Evolutionary conservation across 129 eudicot species (phyloP).

Genomic region (Kitagawia praeruptora): DNA sequence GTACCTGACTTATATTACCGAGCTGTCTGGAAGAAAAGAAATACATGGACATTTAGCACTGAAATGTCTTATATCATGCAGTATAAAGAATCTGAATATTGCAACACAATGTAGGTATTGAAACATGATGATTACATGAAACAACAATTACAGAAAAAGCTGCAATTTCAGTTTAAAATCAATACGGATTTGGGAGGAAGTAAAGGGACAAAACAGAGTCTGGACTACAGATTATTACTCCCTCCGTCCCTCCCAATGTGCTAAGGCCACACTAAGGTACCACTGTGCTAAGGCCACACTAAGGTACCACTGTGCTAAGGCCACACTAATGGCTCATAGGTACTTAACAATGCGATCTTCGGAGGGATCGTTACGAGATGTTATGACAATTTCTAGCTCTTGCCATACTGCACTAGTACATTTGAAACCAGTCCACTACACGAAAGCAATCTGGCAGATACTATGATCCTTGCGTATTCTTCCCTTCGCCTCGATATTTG

Average conservation of each 20-base stretch:
- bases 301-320: too few species aligned
- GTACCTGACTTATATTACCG: not conserved
- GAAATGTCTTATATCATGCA: not conserved
- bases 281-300: too few species aligned
- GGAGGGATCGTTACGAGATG: constrained; percentile 46
- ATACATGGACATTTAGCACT: not conserved
- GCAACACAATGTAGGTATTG: not conserved
- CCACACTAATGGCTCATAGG: constrained; percentile 23
- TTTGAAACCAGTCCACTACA: constrained; percentile 47
- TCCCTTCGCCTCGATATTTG: constrained; percentile 54
- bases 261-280: too few species aligned
- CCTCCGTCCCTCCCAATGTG: not conserved
- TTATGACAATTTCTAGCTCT: constrained; percentile 44
- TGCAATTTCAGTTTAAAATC: constrained; percentile 18
- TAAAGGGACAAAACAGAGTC: not conserved
- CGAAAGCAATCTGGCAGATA: constrained; percentile 76
- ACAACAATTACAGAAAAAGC: not conserved
- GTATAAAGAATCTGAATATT: not conserved
- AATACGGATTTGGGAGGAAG: not conserved
- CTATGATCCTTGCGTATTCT: constrained; percentile 42
- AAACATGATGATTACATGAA: not conserved
- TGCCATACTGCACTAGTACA: constrained; percentile 78
- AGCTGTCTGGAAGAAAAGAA: not conserved
- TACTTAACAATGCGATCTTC: constrained; percentile 59
- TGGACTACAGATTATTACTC: not conserved